Evolutionary conservation across 2,329 filamentous ascomycete species (phyloP), one percentile per base, ranked within the genome.

Genomic region (Verticillium zaregamsianum): DNA sequence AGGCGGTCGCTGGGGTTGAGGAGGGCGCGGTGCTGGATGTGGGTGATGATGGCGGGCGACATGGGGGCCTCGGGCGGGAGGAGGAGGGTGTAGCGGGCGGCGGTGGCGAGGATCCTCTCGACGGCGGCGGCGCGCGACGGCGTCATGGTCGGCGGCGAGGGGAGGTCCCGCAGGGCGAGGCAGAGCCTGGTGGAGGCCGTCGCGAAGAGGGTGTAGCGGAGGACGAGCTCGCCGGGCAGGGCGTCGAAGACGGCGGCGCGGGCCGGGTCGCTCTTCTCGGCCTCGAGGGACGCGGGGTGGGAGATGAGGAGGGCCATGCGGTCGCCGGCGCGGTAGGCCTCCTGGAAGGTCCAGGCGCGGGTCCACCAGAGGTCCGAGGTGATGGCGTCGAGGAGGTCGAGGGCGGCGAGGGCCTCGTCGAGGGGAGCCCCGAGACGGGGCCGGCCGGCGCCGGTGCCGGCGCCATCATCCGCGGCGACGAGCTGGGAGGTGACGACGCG

Each of bases 341-440:
- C 57, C 20, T 58, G 57, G 23, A 58, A 58, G 15, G 57, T 58
- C 57, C 37, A 58, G 5, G 57, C 57, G 20, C 57, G 39, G n/a
- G 35, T 58, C 57, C 57, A 58, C 57, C 57, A 58, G 20, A 40
- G 9, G 25, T 58, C 57, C 15, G 35, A 25, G 12, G 37, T 45
- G 8, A 58, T 45, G 37, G 57, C 11, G 2, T 58, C 25, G 2
- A 58, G 35, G 17, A 58, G 37, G 11, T 28, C 6, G 20, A 58
- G 2, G 14, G 58, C 58, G 5, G 23, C 14, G 25, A 60, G 17
- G 17, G 55, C 23, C 15, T 56, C 35, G 12, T 35, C 59, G 15
- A 37, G 35, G 11, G 35, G 35, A 15, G 15, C 35, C 35, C 3
- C 12, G 11, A 37, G 35, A 11, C 35, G 11, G 35, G 35, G 7